Base-by-base conservation (phyloP, 164 flowering plant species). In the Vitis labrusca region DNA sequence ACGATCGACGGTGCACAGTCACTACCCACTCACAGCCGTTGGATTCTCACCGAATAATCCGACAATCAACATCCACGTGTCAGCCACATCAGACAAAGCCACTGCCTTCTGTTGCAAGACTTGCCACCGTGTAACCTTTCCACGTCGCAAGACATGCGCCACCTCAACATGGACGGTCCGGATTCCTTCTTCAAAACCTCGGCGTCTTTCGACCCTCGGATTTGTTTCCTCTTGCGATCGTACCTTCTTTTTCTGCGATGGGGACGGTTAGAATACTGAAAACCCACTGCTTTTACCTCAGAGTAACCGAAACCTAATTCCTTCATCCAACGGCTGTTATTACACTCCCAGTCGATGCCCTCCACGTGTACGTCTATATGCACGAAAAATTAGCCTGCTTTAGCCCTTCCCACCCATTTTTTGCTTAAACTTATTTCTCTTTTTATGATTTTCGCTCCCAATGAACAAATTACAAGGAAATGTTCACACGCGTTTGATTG, bases 1-100 rank as follows among this genome's bases (percentile, higher is more conserved):
- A 50, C 5, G 7, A 71, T 77, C 77, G 59, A 77, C 80, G 72
- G 74, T 63, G 19, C 17, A 67, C 2, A 55, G 30, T 15, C 32
- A 0, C n/a, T 62, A 59, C 19, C 1, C 56, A 57, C 51, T 15
- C 5, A 5, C 60, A 50, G 49, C 80, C 80, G 74, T 71, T 49
- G 16, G 74, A 80, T 74, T 50, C 8, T 23, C 53, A 9, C 16
- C 19, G 51, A 17, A 52, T 19, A 52, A 49, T 55, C 37, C 30
- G 64, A 73, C 67, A 51, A 27, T 1, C 47, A 17, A 51, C 8
- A 30, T 63, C 71, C 60, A 67, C 73, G 78, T 78, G 78, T 60
- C 73, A 9, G 61, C 73, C 78, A 78, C 78, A 60, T 79, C 56
- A 67, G 82, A 77, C 64, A 54, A 61, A 47, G 2, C 16, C 23